Evolutionary conservation across 2,329 filamentous ascomycete species (phyloP), one percentile per base, ranked within the genome.

Genomic region (Zalaria sp.): DNA sequence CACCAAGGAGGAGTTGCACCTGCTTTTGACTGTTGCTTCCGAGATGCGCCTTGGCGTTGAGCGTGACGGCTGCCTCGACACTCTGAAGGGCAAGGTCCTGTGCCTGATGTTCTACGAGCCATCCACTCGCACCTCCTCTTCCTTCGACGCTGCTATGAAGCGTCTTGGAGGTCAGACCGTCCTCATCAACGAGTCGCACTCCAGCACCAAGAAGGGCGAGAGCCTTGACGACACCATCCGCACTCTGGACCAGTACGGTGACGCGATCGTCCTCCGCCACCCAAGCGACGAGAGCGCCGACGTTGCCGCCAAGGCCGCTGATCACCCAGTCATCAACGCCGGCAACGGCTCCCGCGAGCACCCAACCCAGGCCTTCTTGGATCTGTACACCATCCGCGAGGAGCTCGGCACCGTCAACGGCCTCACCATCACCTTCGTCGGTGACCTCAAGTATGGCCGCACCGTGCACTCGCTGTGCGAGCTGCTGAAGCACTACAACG

Each of bases 131-230:
- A 98, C 91, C 4, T 95, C 89, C 8, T 79, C 84, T 32, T 98
- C 91, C 3, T 98, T 98, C 54, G 91, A 98, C 58, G 84, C 89
- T 43, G 91, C 91, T 35, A 98, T 98, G 91, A 93, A 98, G 71
- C 83, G 93, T 40, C 80, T 98, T 4, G 91, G 91, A 51, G 91
- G 91, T 38, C 77, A 86, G 38, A 89, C 83, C 3, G 74, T 98
- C 41, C 72, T 80, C 40, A 80, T 96, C 56, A 72, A 86, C 34
- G 93, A 89, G 3, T 75, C 79, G 4, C 77, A 84, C 52, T 95
- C 89, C 2, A 93, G 85, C 9, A 88, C 88, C 3, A 76, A 88
- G 63, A 98, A 98, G 73, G 91, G 91, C 35, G 91, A 98, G 68
- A 80, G 81, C 3, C 75, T 98, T 11, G 85, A 91, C 57, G 91